Evolutionary conservation across 495 filamentous ascomycete genomes (phyloP), one percentile per base, ranked within the genome.

Genomic region (Penicillium salamii): DNA sequence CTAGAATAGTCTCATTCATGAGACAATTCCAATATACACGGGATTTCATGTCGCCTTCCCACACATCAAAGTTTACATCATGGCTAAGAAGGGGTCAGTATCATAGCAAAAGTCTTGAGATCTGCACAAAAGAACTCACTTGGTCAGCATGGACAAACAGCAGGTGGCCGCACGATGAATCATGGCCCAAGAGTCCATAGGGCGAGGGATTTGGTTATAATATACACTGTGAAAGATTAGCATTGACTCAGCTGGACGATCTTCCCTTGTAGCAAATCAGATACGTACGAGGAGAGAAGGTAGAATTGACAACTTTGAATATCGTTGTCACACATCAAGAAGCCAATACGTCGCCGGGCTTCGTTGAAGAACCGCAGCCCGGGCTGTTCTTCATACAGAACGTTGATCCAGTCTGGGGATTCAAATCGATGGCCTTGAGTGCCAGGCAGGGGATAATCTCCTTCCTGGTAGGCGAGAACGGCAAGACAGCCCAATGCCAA

Each of bases 31-130:
- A 76, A 50, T 71, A 76, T 2, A 76, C 71, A 6, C 72, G 65
- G 9, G 72, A 76, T 42, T 76, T 76, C 72, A 76, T 76, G 49
- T 76, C 72, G 24, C 72, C 72, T 55, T 75, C 72, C 72, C 72
- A 76, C 53, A 72, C 60, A 36, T 76, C 64, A 36, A 72, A 76
- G 37, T 65, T 71, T 21, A 76, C 67, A 31, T 75, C 62, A 39
- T 69, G 72, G 41, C 71, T 75, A 42, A 28, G 19, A 17, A 17
- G 49, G 11, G 42, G 52, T 60, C 39, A 59, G 42, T 23, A 49
- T 19, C 8, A 7, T 28, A 1, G 13, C 31, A 11, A 14, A 5
- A 14, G 7, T 6, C n/a, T 36, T 32, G 35, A 37, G 2, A 28
- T 12, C n/a, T 4, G 46, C n/a, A 47, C 19, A 17, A 31, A 3